Evolutionary conservation across 495 filamentous ascomycete species (phyloP), one percentile per base, ranked within the genome.

Genomic region (Aspergillus funiculosus): DNA sequence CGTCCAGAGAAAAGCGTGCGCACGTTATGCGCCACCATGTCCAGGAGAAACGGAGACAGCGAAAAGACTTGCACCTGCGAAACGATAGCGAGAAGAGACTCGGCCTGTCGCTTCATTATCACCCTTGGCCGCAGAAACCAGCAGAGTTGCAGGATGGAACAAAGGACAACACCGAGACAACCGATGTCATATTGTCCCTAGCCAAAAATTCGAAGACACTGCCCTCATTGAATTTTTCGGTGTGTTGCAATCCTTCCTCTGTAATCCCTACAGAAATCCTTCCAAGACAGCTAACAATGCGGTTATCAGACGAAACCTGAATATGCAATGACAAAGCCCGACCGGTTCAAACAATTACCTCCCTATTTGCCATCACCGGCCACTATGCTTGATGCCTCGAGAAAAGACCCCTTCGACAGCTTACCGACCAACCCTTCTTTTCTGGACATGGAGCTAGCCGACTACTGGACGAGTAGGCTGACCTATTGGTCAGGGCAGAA

Each of bases 1-100:
- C 68, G 3, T 70, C 69, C 7, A 62, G 68, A 19, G 69, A 71
- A 43, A 71, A 71, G 40, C 62, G 69, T 38, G 66, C 69, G 11
- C 69, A 73, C 60, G 69, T 73, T 9, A 73, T 73, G 69, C 65
- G 68, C n/a, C 66, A 73, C 32, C 69, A 73, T 56, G 67, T 71
- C 20, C 68, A 71, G 45, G 61, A 70, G 46, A 73, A 71, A 50
- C 53, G 59, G 13, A 69, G 57, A 38, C 66, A 69, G 42, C 65
- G 58, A 34, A 66, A 48, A 28, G 32, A 29, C 32, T 34, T 52
- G 3, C 47, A 51, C 40, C 28, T 50, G 8, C 52, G 51, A 20
- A 53, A 40, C 22, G 48, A 54, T 22, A 28, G 21, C 10, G 51
- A 57, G 26, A 49, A 42, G 15, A 56, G 56, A 2, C 17, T 40